Evolutionary conservation across 768 basidiomycete species (phyloP).

Genomic region (Lentinula raphanica): DNA sequence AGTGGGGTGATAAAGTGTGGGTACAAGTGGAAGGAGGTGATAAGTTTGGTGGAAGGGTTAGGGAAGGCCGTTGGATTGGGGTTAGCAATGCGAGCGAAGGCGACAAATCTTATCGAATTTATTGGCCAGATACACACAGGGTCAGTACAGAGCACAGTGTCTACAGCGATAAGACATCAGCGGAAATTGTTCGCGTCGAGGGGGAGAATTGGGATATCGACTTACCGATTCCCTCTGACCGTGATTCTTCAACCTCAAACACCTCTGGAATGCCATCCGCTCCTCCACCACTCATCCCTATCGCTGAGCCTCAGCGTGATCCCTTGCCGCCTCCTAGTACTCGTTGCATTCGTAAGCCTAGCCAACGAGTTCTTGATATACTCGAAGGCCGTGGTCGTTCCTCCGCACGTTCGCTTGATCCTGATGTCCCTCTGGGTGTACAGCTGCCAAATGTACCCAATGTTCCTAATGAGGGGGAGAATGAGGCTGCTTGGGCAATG

Average conservation of each 20-base stretch:
- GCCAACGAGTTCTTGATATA: not conserved
- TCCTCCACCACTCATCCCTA: not conserved
- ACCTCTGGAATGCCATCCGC: not conserved
- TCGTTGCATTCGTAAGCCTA: not conserved
- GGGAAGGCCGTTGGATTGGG: conserved; percentile 15
- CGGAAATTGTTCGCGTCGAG: conserved; percentile 8
- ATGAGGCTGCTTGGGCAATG: not conserved
- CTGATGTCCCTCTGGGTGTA: not conserved
- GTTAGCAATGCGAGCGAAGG: conserved; percentile 10
- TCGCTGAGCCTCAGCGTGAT: not conserved
- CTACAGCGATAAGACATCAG: not conserved
- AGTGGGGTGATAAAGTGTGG: conserved; percentile 20
- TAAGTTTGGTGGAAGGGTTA: conserved; percentile 10
- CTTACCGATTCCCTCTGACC: not conserved
- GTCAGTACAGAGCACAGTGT: conserved; percentile 14
- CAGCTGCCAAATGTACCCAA: not conserved
- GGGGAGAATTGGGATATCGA: conserved; percentile 8
- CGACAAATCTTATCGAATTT: conserved; percentile 11
- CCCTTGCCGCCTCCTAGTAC: not conserved
- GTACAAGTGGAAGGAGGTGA: conserved; percentile 8
- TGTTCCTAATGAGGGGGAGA: not conserved
- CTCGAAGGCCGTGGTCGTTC: not conserved
- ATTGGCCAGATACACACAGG: conserved; percentile 17
- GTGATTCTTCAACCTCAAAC: too few relatives aligned
- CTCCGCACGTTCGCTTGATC: too few relatives aligned